Evolutionary conservation across 441 rosid genomes (phyloP).

Genomic region (Adansonia rubrostipa): DNA sequence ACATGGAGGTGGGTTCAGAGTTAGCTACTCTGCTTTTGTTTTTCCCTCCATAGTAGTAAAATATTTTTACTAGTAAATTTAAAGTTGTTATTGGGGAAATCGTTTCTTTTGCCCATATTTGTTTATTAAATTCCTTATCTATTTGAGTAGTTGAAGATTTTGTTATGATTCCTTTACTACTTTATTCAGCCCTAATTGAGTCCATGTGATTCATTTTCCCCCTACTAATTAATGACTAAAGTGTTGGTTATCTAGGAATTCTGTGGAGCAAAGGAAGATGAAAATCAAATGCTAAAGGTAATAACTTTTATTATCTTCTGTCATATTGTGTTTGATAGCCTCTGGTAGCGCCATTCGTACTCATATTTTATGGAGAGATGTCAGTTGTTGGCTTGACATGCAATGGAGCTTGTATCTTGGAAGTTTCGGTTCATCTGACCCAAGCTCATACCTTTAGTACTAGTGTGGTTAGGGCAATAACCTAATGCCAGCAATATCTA

Average conservation of each 20-base stretch:
- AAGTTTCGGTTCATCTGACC: background rate
- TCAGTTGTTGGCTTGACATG: background rate
- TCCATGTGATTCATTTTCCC: constrained; percentile 23
- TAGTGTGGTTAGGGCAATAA: constrained; percentile 10
- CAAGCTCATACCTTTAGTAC: constrained; percentile 9
- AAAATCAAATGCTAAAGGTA: constrained; percentile 70
- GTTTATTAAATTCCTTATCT: background rate
- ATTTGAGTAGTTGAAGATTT: background rate
- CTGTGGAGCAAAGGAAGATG: constrained; percentile 55
- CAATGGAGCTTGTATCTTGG: background rate
- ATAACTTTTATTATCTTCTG: constrained; percentile 14
- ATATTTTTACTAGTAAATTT: background rate
- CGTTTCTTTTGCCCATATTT: background rate
- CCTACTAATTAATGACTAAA: constrained; percentile 23
- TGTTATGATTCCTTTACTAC: background rate
- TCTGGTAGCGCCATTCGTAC: background rate
- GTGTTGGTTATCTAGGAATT: constrained; percentile 53
- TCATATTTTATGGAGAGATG: constrained; percentile 3
- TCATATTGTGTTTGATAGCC: background rate
- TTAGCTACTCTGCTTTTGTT: background rate
- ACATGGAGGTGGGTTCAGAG: constrained; percentile 63
- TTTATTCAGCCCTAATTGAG: background rate
- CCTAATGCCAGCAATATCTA: background rate
- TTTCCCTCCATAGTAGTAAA: background rate
- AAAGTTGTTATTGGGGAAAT: background rate